Base-by-base conservation (phyloP, 2,329 filamentous ascomycete species). In the Mycosphaerelloides madeirae region DNA sequence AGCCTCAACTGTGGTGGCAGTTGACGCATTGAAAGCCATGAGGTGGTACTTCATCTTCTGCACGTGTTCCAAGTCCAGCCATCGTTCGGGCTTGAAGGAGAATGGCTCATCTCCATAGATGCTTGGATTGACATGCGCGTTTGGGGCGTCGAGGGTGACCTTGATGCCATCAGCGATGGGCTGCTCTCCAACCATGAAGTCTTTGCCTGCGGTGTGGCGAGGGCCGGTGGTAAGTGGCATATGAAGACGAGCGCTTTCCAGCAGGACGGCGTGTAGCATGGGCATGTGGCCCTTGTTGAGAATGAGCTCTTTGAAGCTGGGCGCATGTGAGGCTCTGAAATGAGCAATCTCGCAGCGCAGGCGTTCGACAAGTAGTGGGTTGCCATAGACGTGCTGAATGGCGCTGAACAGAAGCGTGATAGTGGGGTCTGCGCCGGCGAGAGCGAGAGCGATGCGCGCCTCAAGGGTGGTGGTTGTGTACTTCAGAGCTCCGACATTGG, bases 391-490 rank as follows among this genome's bases (percentile, higher is more conserved):
- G 15, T 49, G 34, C 31, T 32, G 29, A 7, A 56, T 34, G 11
- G 51, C 49, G n/a, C 39, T 45, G 19, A 48, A 38, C 11, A 52
- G 34, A 20, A 52, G 44, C 4, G 29, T 31, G 25, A 53, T 48
- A 20, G 49, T 31, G 6, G 54, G 46, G 20, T 56, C 54, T 18
- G 52, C 43, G 11, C 46, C 54, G 2, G 50, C 52, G 7, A 52
- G 33, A 5, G 47, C 38, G 13, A 56, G 41, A 8, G 48, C 54
- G 15, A 48, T 34, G 15, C 44, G 39, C n/a, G 54, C 44, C 28
- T 53, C 46, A 7, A 40, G 18, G 29, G 41, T 25, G 7, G 18
- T 16, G 11, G 40, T 12, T 18, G 29, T 13, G 3, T 15, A 13
- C 8, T 34, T 7, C 9, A 8, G 16, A 13, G 36, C 29, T 2